Evolutionary conservation across 2,329 filamentous ascomycete species (phyloP).

Genomic region (Alternaria postmessia): DNA sequence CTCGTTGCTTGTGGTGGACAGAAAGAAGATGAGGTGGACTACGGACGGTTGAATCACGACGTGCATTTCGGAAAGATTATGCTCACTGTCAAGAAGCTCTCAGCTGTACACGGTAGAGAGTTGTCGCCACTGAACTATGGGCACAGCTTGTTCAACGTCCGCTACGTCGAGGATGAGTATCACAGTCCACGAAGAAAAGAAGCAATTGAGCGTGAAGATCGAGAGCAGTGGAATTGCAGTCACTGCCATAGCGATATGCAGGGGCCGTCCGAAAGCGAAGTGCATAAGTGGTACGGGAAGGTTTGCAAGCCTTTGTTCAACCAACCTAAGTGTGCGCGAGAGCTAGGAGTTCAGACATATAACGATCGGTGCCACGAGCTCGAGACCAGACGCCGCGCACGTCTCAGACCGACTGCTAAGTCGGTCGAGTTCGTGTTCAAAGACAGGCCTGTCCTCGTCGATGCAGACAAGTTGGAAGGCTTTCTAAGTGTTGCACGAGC

Average conservation of each 20-base stretch:
- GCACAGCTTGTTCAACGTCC: slow-evolving; percentile 16
- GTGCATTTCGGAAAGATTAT: slow-evolving; percentile 53
- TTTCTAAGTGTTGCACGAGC: slow-evolving; percentile 42
- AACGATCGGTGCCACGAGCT: slow-evolving; percentile 38
- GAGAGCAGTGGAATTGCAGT: slow-evolving; percentile 36
- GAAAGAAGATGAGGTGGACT: slow-evolving; percentile 40
- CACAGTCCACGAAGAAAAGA: slow-evolving; percentile 5
- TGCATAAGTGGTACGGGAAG: slow-evolving; percentile 45
- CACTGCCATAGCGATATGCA: slow-evolving; percentile 31
- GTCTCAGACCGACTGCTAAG: slow-evolving; percentile 39
- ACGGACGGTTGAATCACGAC: slow-evolving; percentile 50
- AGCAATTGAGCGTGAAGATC: slow-evolving; percentile 3
- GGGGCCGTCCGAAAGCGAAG: slow-evolving; percentile 24
- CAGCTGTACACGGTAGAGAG: slow-evolving; percentile 31
- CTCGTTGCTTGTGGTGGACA: slow-evolving; percentile 53
- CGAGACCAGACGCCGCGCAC: slow-evolving; percentile 37
- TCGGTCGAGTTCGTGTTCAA: slow-evolving; percentile 52
- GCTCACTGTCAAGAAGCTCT: slow-evolving; percentile 48
- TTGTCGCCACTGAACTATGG: slow-evolving; percentile 48
- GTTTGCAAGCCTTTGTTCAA: slow-evolving; percentile 44
- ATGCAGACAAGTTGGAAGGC: slow-evolving; percentile 35
- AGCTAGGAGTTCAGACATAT: slow-evolving; percentile 40
- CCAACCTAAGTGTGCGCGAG: slow-evolving; percentile 27
- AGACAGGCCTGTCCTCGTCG: slow-evolving; percentile 45
- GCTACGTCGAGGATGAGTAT: slow-evolving; percentile 23